Percentiles rank a stretch among this genome's conserved stretches.
Conservation (phyloP, 192 early-diverging fungal genomes). For the Obelidium mucronatum region DNA sequence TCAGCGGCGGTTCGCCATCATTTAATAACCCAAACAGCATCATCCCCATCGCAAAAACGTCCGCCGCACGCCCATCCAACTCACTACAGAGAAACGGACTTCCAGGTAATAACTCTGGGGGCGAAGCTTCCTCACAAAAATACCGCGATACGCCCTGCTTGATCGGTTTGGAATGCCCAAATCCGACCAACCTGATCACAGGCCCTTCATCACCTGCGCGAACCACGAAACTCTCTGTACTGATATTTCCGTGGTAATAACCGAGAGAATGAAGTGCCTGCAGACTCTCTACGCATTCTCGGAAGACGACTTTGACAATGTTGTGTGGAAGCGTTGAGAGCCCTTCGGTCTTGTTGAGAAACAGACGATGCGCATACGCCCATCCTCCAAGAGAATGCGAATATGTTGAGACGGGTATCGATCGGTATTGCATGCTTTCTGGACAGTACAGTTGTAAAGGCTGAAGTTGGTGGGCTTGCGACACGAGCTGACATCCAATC, state of each 20-base stretch:
- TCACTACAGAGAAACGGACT: not conserved
- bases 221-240: slow-evolving; percentile 2
- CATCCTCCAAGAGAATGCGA: not conserved
- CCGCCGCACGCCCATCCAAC: slow-evolving; percentile 11
- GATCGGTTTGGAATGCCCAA: not conserved
- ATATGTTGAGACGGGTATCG: too few species aligned
- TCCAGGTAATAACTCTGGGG: slow-evolving; percentile 17
- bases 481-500: not conserved
- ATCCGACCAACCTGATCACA: not conserved
- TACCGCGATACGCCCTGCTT: not conserved
- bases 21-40: slow-evolving; percentile 6
- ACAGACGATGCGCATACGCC: not conserved
- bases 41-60: slow-evolving; percentile 37
- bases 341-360: not conserved
- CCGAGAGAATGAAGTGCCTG: not conserved
- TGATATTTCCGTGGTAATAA: slow-evolving; percentile 25
- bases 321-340: not conserved
- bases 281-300: not conserved
- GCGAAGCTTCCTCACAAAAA: slow-evolving; percentile 4
- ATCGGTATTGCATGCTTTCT: not conserved
- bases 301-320: not conserved
- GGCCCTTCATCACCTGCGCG: not conserved
- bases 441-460: too few species aligned
- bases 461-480: too few species aligned
- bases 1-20: not conserved